These are phyloP conservation scores for Colletotrichum australisinense DNA, from an alignment of 2,329 filamentous ascomycete species.

Conservation along the genomic window DNA sequence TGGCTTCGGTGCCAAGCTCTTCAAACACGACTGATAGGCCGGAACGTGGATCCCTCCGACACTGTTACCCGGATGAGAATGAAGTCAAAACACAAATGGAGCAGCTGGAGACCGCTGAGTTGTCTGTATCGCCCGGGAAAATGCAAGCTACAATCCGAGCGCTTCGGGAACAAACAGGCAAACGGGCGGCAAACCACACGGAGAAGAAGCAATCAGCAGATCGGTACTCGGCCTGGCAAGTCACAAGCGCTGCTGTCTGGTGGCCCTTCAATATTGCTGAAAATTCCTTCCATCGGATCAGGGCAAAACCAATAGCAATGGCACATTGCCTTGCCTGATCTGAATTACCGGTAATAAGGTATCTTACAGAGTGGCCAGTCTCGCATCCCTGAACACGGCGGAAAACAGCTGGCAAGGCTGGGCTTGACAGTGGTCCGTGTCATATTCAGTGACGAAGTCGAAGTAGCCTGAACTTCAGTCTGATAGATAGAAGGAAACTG, in stretches of 20 bases:
- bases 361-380: background rate
- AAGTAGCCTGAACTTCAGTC: background rate
- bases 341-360: background rate
- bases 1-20: constrained; percentile 9
- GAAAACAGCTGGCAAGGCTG: constrained; percentile 15
- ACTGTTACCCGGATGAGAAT: background rate
- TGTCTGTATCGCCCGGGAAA: constrained; percentile 12
- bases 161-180: background rate
- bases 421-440: constrained; percentile 13
- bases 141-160: constrained; percentile 8
- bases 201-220: background rate
- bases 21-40: constrained; percentile 11
- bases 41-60: background rate
- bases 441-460: background rate
- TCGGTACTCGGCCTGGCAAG: background rate
- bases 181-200: constrained; percentile 1
- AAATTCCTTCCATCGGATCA: background rate
- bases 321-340: background rate
- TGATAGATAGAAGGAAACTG: background rate
- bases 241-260: background rate
- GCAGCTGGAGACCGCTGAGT: background rate
- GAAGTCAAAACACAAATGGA: constrained; percentile 14
- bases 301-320: background rate
- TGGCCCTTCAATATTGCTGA: background rate
- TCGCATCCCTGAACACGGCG: constrained; percentile 5